These are phyloP conservation scores for Cladosporium halotolerans DNA, from an alignment of 2,329 filamentous ascomycete genomes.

Conservation along the genomic window DNA sequence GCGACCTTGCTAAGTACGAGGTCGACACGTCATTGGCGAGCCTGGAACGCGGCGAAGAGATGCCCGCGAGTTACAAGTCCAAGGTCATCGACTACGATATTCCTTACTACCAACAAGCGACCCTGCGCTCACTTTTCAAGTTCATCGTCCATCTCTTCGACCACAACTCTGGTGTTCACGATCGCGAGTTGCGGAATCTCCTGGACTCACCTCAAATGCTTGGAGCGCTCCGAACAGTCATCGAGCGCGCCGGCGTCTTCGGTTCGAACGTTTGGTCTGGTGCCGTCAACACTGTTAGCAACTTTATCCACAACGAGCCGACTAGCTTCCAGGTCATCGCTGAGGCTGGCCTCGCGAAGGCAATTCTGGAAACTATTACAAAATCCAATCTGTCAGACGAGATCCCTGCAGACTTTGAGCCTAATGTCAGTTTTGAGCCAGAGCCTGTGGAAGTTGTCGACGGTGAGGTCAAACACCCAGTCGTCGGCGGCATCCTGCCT, in stretches of 20 bases:
- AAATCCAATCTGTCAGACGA: constrained; percentile 24
- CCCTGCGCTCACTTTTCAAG: constrained; percentile 87
- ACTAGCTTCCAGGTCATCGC: constrained; percentile 95
- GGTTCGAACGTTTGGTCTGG: constrained; percentile 95
- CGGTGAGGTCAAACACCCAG: constrained; percentile 23
- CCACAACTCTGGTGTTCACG: constrained; percentile 74
- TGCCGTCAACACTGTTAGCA: constrained; percentile 82
- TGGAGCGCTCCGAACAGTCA: constrained; percentile 69
- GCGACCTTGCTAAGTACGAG: constrained; percentile 76
- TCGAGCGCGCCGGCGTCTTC: constrained; percentile 71
- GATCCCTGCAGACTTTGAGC: constrained; percentile 20
- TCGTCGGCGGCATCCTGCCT: constrained; percentile 63
- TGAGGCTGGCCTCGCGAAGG: constrained; percentile 84
- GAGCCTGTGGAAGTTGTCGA: constrained; percentile 19
- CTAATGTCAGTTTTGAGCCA: constrained; percentile 18
- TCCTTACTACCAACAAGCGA: constrained; percentile 88
- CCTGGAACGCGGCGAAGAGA: constrained; percentile 63
- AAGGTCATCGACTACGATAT: constrained; percentile 87
- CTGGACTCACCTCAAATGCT: constrained; percentile 88
- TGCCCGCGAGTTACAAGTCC: constrained; percentile 65
- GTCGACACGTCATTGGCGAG: constrained; percentile 63
- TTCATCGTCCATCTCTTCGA: constrained; percentile 95
- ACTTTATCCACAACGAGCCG: constrained; percentile 97
- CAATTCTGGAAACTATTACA: constrained; percentile 75
- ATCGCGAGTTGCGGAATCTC: constrained; percentile 82